phyloP scores from a whole-genome alignment of 2,329 filamentous ascomycete genomes.

The Neopestalotiopsis clavispora region DNA sequence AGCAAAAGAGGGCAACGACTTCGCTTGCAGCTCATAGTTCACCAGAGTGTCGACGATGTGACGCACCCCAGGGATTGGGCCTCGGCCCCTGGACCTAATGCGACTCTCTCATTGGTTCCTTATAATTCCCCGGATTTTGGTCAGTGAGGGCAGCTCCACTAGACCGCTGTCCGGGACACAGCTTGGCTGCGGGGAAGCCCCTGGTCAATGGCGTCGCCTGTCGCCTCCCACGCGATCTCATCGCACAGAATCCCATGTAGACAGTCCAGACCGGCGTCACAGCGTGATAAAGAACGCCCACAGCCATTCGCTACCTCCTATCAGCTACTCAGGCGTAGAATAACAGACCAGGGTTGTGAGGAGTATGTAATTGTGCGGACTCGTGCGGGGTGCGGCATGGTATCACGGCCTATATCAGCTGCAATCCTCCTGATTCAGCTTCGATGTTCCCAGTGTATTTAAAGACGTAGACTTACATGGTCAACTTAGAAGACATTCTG shows the following conservation, averaged over 20 bases:
- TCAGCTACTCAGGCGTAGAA: not conserved
- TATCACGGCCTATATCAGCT: not conserved
- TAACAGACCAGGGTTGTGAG: not conserved
- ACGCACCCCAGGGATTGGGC: not conserved
- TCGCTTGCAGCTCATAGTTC: not conserved
- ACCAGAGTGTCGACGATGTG: not conserved
- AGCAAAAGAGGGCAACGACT: not conserved
- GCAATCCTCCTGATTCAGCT: not conserved
- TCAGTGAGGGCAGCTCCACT: not conserved
- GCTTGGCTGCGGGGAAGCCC: conserved; percentile 9
- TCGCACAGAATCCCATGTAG: not conserved
- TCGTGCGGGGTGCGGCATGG: not conserved
- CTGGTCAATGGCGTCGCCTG: conserved; percentile 7
- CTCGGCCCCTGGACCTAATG: conserved; percentile 3
- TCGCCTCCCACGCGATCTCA: conserved; percentile 1
- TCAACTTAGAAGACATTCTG: not conserved
- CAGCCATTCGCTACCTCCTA: not conserved
- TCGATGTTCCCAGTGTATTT: not conserved
- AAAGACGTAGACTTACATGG: not conserved
- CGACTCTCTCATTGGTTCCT: not conserved
- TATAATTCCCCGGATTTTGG: conserved; percentile 8
- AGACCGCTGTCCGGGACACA: not conserved
- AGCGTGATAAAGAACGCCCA: not conserved
- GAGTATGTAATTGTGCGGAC: not conserved
- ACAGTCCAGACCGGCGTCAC: not conserved